Base-by-base conservation (phyloP, 2,329 filamentous ascomycete genomes). In the Xylaria sp. region DNA sequence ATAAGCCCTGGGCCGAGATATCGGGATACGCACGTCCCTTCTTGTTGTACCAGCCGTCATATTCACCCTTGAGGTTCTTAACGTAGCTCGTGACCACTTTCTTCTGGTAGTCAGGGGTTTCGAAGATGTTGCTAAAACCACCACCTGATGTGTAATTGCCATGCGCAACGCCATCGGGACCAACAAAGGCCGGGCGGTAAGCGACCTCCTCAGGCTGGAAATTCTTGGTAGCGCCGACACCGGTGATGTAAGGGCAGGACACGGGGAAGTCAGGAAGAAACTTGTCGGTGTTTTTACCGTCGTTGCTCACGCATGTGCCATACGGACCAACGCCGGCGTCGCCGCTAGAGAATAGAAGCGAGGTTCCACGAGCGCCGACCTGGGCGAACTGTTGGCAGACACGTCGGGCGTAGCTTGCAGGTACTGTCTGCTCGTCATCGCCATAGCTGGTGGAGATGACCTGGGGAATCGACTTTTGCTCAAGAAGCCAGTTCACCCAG, bases 371-470 rank as follows among this genome's bases (percentile, higher is more conserved):
- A 8, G 81, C 83, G 2, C 87, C 80, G 3, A 89, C 81, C 65
- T 87, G 81, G 9, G 86, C 86, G 66, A 89, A 84, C 69, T 86
- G 76, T 55, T 83, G 79, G 76, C 87, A 89, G 3, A 88, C 86
- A 20, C 83, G 82, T 63, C 80, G 75, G 0, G 87, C 87, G 69
- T 89, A 89, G 1, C 81, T 78, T 6, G 70, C 71, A 2, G 87
- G 87, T 0, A 89, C 85, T 0, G 83, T 83, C 58, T 86, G 81
- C 78, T 90, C 88, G 71, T 89, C 85, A 72, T 89, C 87, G 15
- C 84, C 86, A 74, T 89, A 90, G 15, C 86, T 88, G 23, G 88
- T 84, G 56, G 85, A 86, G 13, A 90, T 81, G 1, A 89, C 84
- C 61, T 87, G 86, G 0, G 88, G 88, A 13, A 89, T 74, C 23